phyloP scores from a whole-genome alignment of 768 basidiomycete species.

The Rhodotorula graminis region DNA sequence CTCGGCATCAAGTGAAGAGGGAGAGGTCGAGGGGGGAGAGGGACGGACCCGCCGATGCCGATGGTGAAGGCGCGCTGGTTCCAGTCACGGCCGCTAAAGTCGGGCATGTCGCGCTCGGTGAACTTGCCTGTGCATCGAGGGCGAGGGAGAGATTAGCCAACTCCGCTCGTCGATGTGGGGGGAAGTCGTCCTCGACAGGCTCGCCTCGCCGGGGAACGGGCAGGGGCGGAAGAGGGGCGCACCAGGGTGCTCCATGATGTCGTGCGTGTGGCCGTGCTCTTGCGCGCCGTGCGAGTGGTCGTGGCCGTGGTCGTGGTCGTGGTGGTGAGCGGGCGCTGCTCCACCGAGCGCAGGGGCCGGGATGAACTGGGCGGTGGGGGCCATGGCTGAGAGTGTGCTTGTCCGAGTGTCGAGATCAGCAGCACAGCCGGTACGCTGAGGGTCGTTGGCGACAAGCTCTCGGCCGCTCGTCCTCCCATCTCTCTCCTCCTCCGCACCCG shows the following conservation, averaged over 20 bases:
- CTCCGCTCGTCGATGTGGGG: neutral
- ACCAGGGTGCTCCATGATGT: conserved; percentile 86
- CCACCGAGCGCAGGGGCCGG: conserved; percentile 26
- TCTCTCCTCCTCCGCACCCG: too few relatives aligned
- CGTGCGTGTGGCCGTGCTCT: conserved; percentile 94
- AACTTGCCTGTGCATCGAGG: conserved; percentile 67
- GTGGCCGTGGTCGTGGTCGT: conserved; percentile 25
- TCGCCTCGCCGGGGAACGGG: too few relatives aligned
- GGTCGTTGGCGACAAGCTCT: too few relatives aligned
- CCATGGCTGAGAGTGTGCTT: neutral
- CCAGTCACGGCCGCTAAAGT: conserved; percentile 77
- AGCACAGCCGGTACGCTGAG: too few relatives aligned
- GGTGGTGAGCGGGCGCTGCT: neutral
- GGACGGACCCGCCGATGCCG: conserved; percentile 88
- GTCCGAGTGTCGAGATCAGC: too few relatives aligned
- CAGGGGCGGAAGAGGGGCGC: conserved; percentile 27
- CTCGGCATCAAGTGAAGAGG: too few relatives aligned
- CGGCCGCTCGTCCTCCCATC: too few relatives aligned
- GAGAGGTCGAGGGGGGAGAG: too few relatives aligned
- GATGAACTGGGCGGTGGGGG: conserved; percentile 31
- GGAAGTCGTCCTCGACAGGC: too few relatives aligned
- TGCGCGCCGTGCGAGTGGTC: conserved; percentile 41
- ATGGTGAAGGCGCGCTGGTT: conserved; percentile 91
- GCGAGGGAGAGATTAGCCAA: neutral
- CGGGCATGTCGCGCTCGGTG: conserved; percentile 83